A percentile compares a stretch with the other conserved stretches of the same genome.
phyloP scores from a whole-genome alignment of 1,139 yeast species.

The Pichia sp. region DNA sequence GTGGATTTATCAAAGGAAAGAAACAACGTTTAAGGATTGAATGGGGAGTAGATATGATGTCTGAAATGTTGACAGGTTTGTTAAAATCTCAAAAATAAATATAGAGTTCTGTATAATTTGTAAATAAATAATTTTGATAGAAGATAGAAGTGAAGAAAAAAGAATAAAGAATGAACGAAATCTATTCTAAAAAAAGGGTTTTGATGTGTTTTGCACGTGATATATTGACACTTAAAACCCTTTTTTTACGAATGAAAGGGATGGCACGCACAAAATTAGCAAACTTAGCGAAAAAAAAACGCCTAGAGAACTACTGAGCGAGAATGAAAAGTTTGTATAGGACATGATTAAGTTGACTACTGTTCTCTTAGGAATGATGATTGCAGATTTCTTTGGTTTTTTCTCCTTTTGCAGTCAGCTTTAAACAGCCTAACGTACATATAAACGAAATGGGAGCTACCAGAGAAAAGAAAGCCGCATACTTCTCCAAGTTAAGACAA shows the following conservation, averaged over 20 bases:
- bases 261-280: too few relatives aligned
- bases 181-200: too few relatives aligned
- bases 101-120: too few relatives aligned
- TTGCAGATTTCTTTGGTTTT: background rate
- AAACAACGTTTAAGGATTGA: slow-evolving; percentile 57
- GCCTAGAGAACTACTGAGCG: too few relatives aligned
- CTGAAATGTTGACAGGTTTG: slow-evolving; percentile 48
- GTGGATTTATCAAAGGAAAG: slow-evolving; percentile 49
- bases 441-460: slow-evolving; percentile 99
- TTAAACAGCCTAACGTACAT: slow-evolving; percentile 93
- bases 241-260: background rate
- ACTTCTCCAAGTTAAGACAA: slow-evolving; percentile 92
- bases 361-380: background rate
- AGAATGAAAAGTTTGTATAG: slow-evolving; percentile 3
- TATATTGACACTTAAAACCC: background rate
- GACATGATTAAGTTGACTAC: background rate
- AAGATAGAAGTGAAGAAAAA: too few relatives aligned
- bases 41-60: slow-evolving; percentile 62
- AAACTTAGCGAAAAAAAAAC: too few relatives aligned
- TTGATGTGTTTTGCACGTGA: background rate
- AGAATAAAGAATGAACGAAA: too few relatives aligned
- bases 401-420: slow-evolving; percentile 34
- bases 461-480: slow-evolving; percentile 95
- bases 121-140: too few relatives aligned
- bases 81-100: slow-evolving; percentile 4